These are phyloP conservation scores for Colletotrichum lindemuthianum DNA, from an alignment of 2,329 filamentous ascomycete genomes.

Conservation along the genomic window DNA sequence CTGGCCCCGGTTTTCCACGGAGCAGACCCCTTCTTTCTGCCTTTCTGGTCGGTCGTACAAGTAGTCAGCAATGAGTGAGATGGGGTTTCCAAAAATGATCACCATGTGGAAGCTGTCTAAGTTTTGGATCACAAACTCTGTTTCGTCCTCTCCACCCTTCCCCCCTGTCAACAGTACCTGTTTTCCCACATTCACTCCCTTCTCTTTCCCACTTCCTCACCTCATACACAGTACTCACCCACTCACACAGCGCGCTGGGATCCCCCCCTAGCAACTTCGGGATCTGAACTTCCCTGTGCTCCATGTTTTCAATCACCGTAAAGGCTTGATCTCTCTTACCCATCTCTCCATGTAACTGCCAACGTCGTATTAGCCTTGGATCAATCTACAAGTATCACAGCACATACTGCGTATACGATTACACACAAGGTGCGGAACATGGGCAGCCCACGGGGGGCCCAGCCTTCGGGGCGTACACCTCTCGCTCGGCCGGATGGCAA, in stretches of 20 bases:
- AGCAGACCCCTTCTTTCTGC: slow-evolving; percentile 29
- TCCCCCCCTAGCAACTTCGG: slow-evolving; percentile 21
- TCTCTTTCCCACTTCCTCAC: too few species aligned
- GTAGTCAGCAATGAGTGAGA: slow-evolving; percentile 31
- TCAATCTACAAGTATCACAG: too few species aligned
- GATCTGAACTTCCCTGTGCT: slow-evolving; percentile 29
- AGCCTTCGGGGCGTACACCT: slow-evolving; percentile 26
- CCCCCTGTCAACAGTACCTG: not conserved
- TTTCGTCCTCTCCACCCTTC: slow-evolving; percentile 10
- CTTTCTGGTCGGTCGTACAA: slow-evolving; percentile 11
- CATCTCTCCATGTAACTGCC: not conserved
- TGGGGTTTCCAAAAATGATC: slow-evolving; percentile 33
- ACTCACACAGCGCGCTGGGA: not conserved
- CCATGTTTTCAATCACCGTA: slow-evolving; percentile 2
- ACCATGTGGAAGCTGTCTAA: slow-evolving; percentile 34
- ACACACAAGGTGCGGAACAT: too few species aligned
- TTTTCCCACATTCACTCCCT: too few species aligned
- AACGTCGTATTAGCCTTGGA: not conserved
- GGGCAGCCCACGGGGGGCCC: not conserved
- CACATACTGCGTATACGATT: too few species aligned
- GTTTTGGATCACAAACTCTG: slow-evolving; percentile 34
- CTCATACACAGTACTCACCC: too few species aligned
- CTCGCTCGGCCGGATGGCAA: slow-evolving; percentile 8
- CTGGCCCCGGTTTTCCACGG: slow-evolving; percentile 25
- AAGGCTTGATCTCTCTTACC: not conserved